Evolutionary conservation across 2,329 filamentous ascomycete genomes (phyloP).

Genomic region (Lojkania enalia): DNA sequence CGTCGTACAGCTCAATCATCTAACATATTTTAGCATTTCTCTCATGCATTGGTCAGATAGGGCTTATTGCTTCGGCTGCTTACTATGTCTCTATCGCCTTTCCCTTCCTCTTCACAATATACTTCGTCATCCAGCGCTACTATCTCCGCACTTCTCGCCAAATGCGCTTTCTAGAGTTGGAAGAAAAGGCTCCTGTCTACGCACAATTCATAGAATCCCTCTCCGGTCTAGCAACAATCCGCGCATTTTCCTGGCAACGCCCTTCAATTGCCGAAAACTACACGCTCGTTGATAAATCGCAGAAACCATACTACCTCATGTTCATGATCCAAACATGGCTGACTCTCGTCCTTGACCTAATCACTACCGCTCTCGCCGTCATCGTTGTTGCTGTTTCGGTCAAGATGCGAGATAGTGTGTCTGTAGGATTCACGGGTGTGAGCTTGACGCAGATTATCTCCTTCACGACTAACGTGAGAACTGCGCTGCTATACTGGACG

Average conservation of each 20-base stretch:
- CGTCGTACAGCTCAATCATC: no score
- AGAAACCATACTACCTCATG: conserved; percentile 48
- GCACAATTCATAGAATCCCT: conserved; percentile 55
- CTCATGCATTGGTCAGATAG: conserved; percentile 20
- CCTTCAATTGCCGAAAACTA: conserved; percentile 3
- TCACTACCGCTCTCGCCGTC: conserved; percentile 38
- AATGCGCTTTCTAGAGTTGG: conserved; percentile 55
- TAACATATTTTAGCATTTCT: conserved; percentile 18
- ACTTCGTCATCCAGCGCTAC: conserved; percentile 46
- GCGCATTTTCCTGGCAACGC: conserved; percentile 51
- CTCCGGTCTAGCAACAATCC: conserved; percentile 51
- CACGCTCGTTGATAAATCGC: conserved; percentile 36
- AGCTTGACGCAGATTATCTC: conserved; percentile 54
- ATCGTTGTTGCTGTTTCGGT: conserved; percentile 38
- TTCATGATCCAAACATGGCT: conserved; percentile 43
- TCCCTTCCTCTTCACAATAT: conserved; percentile 37
- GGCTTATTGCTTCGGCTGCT: conserved; percentile 39
- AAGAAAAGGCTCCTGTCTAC: conserved; percentile 52
- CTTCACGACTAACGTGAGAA: conserved; percentile 53
- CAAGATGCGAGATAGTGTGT: conserved; percentile 37
- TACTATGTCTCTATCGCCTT: conserved; percentile 36
- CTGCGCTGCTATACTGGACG: conserved; percentile 55
- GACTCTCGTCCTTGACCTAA: conserved; percentile 26
- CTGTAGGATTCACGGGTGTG: conserved; percentile 52
- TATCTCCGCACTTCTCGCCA: conserved; percentile 51